These are phyloP conservation scores for Magnusiomyces paraingens DNA, from an alignment of 1,139 yeast species.

Conservation along the genomic window DNA sequence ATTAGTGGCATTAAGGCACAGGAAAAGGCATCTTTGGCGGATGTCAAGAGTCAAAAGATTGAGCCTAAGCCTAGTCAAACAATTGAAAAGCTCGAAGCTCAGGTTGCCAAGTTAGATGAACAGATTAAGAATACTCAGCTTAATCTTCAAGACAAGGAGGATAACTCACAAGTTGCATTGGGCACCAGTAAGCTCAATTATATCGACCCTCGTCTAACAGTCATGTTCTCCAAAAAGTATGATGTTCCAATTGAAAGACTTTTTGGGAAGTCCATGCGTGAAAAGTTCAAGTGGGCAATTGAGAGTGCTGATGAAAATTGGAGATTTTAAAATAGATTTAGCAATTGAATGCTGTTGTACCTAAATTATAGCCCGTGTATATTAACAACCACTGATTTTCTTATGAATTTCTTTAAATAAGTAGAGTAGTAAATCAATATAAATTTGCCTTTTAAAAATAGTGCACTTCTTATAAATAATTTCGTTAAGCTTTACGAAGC, in stretches of 20 bases:
- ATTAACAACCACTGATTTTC: neutral
- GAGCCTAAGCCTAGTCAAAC: slow-evolving; percentile 47
- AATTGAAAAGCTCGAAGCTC: slow-evolving; percentile 68
- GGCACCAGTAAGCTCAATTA: slow-evolving; percentile 93
- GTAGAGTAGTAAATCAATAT: neutral
- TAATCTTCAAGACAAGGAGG: slow-evolving; percentile 86
- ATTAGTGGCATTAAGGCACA: slow-evolving; percentile 53
- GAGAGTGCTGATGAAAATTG: slow-evolving; percentile 85
- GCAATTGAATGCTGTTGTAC: neutral
- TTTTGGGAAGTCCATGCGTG: slow-evolving; percentile 84
- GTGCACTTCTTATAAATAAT: neutral
- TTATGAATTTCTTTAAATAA: neutral
- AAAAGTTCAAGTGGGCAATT: slow-evolving; percentile 93
- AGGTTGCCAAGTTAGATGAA: slow-evolving; percentile 64
- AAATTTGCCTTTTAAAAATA: neutral
- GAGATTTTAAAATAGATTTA: slow-evolving; percentile 49
- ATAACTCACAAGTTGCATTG: slow-evolving; percentile 86
- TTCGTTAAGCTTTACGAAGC: slow-evolving; percentile 16
- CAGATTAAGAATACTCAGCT: slow-evolving; percentile 63
- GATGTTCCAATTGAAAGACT: slow-evolving; percentile 88
- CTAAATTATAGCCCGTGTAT: neutral
- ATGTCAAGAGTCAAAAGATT: slow-evolving; percentile 55
- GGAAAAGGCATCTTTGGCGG: slow-evolving; percentile 49
- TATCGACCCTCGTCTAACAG: slow-evolving; percentile 90
- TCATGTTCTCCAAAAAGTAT: slow-evolving; percentile 79